A percentile compares a stretch with the other conserved stretches of the same genome.
These are phyloP conservation scores for Aspergillus awamori DNA, from an alignment of 2,329 filamentous ascomycete genomes.

Conservation along the genomic window DNA sequence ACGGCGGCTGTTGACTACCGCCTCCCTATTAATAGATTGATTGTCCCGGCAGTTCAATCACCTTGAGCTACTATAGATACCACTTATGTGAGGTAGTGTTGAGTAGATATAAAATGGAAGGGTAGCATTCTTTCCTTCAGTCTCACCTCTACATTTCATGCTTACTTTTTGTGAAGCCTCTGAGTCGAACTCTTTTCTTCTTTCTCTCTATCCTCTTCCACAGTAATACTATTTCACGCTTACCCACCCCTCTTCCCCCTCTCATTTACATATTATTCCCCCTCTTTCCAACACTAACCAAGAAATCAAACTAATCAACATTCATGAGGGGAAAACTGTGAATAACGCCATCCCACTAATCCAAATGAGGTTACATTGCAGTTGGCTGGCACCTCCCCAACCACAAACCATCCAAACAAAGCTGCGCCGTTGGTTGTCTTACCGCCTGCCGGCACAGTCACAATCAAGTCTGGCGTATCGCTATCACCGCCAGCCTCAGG, in stretches of 20 bases:
- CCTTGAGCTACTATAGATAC: no score
- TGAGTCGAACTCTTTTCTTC: no score
- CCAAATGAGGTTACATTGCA: background rate
- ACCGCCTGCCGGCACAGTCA: background rate
- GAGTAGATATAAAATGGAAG: no score
- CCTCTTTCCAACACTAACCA: background rate
- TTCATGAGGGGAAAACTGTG: background rate
- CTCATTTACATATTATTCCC: background rate
- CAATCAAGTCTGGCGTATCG: background rate
- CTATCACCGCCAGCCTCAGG: background rate
- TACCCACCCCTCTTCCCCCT: no score
- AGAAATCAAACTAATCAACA: background rate
- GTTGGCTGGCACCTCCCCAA: background rate
- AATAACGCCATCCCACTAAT: background rate
- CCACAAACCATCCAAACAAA: background rate
- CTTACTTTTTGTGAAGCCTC: no score
- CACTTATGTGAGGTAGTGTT: no score
- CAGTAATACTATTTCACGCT: no score
- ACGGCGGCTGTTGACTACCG: conserved; percentile 9
- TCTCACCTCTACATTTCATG: no score
- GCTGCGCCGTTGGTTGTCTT: background rate
- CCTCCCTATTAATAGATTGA: conserved; percentile 9
- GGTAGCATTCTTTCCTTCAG: no score
- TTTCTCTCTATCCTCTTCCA: no score
- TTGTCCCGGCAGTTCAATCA: no score